These are phyloP conservation scores for Chaetomium olivaceum DNA, from an alignment of 2,329 filamentous ascomycete species.

Conservation along the genomic window DNA sequence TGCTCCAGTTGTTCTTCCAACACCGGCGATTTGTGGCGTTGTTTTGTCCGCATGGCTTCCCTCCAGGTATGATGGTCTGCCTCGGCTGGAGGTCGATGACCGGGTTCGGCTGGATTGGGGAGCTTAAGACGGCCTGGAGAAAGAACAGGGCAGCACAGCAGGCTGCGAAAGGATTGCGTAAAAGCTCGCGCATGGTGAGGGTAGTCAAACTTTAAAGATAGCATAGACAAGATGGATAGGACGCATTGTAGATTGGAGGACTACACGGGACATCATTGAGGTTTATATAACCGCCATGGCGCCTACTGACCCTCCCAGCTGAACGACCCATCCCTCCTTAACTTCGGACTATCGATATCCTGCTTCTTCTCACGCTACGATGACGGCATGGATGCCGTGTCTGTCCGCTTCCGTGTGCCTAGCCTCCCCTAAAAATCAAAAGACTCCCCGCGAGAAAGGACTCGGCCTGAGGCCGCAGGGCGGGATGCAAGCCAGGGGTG, in stretches of 20 bases:
- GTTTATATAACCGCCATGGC: neutral
- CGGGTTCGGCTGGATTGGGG: conserved; percentile 16
- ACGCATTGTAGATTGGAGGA: neutral
- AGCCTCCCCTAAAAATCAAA: neutral
- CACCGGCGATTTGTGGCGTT: conserved; percentile 37
- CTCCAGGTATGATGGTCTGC: conserved; percentile 34
- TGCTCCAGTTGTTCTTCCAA: conserved; percentile 38
- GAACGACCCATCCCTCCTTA: neutral
- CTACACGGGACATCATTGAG: neutral
- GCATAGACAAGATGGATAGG: too few relatives aligned
- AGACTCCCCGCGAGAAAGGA: neutral
- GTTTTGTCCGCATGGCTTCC: conserved; percentile 35
- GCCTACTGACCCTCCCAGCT: neutral
- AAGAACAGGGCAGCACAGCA: conserved; percentile 20
- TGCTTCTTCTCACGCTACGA: neutral
- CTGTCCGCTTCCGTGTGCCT: neutral
- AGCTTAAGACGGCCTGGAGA: neutral
- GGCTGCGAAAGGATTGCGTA: neutral
- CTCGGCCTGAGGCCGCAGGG: conserved; percentile 1
- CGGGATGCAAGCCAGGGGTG: neutral
- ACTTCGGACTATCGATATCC: neutral
- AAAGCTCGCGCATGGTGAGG: neutral
- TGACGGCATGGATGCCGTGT: neutral
- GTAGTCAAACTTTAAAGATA: neutral
- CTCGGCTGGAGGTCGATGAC: conserved; percentile 25